phyloP scores from a whole-genome alignment of 345 rosid species.

The Laguncularia racemosa region DNA sequence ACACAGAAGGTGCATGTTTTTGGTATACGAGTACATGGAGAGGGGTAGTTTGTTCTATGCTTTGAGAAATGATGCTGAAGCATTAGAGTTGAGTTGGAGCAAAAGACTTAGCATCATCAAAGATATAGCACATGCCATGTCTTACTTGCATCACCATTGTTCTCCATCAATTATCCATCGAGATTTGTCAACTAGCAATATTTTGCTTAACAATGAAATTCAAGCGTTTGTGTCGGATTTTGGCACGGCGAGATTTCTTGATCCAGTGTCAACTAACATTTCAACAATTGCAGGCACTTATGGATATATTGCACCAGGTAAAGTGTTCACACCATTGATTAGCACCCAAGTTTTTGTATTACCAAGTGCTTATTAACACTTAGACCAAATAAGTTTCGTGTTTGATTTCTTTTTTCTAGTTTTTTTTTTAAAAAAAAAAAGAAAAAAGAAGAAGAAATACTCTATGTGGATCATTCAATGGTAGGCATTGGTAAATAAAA shows the following conservation, averaged over 20 bases:
- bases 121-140: slow-evolving; percentile 11
- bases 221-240: slow-evolving; percentile 15
- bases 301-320: slow-evolving; percentile 24
- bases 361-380: not conserved
- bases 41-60: not conserved
- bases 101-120: slow-evolving; percentile 3
- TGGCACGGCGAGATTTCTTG: slow-evolving; percentile 4
- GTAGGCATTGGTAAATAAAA: no score
- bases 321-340: fast-evolving
- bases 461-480: no score
- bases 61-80: slow-evolving; percentile 3
- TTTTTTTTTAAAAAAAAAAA: no score
- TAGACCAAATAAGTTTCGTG: no score
- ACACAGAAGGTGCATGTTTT: not conserved
- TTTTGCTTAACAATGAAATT: slow-evolving; percentile 8
- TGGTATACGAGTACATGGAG: slow-evolving; percentile 13
- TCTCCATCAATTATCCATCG: slow-evolving; percentile 8
- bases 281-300: slow-evolving; percentile 12
- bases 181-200: slow-evolving; percentile 19
- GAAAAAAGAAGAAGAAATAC: no score
- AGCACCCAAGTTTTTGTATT: not conserved
- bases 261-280: slow-evolving; percentile 9
- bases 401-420: no score
- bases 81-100: slow-evolving; percentile 7
- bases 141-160: slow-evolving; percentile 16